Evolutionary conservation across 345 rosid genomes (phyloP), one percentile per base, ranked within the genome.

Genomic region (Cochlearia excelsa): DNA sequence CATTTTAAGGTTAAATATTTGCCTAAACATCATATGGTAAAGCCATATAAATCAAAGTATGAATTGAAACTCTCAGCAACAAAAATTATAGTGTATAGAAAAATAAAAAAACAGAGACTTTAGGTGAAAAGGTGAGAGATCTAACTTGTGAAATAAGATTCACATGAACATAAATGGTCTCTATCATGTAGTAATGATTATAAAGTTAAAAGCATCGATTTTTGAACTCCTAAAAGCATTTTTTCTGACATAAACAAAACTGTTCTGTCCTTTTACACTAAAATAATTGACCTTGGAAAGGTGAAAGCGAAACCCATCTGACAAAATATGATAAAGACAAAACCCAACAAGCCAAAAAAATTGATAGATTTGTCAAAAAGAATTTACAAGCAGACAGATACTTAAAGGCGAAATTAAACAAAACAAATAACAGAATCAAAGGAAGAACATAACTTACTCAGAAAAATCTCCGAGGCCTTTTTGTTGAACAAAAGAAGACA

Each of bases 401-500:
- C 46, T 23, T 54, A 30, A 39, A 50, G 5, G 1, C 9, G 30
- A 40, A 8, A 5, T 33, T n/a, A n/a, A n/a, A 46, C 9, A 43
- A 38, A 34, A 16, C 3, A 9, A 38, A 27, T n/a, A 44, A 53
- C 7, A 38, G 30, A 54, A 46, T 7, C 3, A 7, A 53, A 37
- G 33, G 50, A 54, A 53, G 45, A 45, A 46, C 6, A 59, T n/a
- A 30, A 3, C 3, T 38, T 62, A 62, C 58, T 58, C 33, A 28
- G 63, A 49, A 11, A 55, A 56, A 4, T 16, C 7, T 41, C 9
- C 3, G 5, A 57, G 6, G 3, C 9, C n/a, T n/a, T 16, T 34
- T 35, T 37, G 59, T 30, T 52, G 66, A 53, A 59, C 29, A 42
- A 59, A 68, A 68, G 43, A 60, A 52, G 35, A 42, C 46, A 53